Conservation (phyloP, 2,329 filamentous ascomycete species). For the Calonectria pseudoreteaudii region DNA sequence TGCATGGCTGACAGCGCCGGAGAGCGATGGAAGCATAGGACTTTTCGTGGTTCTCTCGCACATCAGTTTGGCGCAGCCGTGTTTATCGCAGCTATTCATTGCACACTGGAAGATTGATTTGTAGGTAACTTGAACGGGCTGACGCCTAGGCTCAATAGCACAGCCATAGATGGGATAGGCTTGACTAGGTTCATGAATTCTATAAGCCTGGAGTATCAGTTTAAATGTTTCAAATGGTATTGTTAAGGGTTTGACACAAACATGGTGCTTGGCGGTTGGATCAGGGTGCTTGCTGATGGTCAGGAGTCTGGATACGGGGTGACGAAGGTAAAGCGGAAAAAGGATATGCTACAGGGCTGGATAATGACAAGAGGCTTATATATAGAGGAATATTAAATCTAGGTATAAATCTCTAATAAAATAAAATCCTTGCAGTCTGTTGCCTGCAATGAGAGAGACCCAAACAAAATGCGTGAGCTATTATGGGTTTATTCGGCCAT, state of each 20-base stretch:
- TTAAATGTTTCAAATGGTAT: not conserved
- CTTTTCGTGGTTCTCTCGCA: not conserved
- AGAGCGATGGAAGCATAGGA: not conserved
- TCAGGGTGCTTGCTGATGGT: not conserved
- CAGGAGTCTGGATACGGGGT: not conserved
- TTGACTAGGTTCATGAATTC: not conserved
- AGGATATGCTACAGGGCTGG: not conserved
- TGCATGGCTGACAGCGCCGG: too few relatives aligned
- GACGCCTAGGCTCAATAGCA: not conserved
- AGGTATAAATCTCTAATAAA: not conserved
- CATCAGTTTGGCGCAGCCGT: not conserved
- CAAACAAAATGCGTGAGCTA: not conserved
- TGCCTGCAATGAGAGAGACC: not conserved
- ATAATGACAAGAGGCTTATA: not conserved
- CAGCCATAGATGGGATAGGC: not conserved
- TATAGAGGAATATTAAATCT: not conserved
- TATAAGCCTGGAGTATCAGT: not conserved
- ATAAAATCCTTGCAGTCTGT: not conserved
- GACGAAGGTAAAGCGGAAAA: not conserved
- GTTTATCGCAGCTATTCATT: not conserved
- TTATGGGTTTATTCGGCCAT: not conserved
- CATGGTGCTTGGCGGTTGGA: not conserved
- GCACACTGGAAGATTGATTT: not conserved
- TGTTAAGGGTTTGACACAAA: not conserved
- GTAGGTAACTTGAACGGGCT: not conserved